Conservation (phyloP, 176 grass and related monocot species). For the Eragrostis curvula region DNA sequence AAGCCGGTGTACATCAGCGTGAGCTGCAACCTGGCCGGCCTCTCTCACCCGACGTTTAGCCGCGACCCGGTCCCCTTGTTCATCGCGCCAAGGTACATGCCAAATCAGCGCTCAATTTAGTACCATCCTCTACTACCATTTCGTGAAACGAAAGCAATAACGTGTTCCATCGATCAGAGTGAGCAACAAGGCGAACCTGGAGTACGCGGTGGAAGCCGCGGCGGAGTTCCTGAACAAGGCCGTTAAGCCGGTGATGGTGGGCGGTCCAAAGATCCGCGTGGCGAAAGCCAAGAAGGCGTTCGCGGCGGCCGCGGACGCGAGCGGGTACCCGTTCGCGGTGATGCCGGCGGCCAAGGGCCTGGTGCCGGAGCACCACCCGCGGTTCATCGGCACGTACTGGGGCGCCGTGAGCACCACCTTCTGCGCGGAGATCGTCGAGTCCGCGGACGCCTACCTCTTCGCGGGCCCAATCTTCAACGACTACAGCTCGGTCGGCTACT, state of each 20-base stretch:
- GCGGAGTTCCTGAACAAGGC: conserved; percentile 62
- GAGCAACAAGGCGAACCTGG: conserved; percentile 69
- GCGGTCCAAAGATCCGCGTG: conserved; percentile 70
- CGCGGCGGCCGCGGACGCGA: conserved; percentile 45
- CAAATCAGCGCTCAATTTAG: not conserved
- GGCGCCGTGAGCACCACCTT: conserved; percentile 70
- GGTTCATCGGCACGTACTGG: conserved; percentile 93
- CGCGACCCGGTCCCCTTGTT: conserved; percentile 69
- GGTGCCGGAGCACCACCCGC: conserved; percentile 69
- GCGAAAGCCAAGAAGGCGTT: conserved; percentile 66
- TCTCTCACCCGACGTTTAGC: conserved; percentile 65
- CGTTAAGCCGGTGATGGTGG: conserved; percentile 70
- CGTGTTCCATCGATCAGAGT: conserved; percentile 37
- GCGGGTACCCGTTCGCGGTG: conserved; percentile 67
- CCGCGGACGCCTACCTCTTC: conserved; percentile 76
- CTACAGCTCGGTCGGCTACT: conserved; percentile 87
- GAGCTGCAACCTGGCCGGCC: conserved; percentile 70
- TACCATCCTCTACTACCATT: not conserved
- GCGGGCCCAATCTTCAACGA: conserved; percentile 81
- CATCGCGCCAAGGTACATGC: conserved; percentile 64
- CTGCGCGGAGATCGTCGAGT: conserved; percentile 87
- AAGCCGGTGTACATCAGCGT: conserved; percentile 87
- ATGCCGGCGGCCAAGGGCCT: conserved; percentile 80
- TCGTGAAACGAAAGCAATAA: not conserved
- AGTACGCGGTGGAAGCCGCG: conserved; percentile 64